Base-by-base conservation (phyloP, 2,329 filamentous ascomycete genomes). In the Colletotrichum sp. region DNA sequence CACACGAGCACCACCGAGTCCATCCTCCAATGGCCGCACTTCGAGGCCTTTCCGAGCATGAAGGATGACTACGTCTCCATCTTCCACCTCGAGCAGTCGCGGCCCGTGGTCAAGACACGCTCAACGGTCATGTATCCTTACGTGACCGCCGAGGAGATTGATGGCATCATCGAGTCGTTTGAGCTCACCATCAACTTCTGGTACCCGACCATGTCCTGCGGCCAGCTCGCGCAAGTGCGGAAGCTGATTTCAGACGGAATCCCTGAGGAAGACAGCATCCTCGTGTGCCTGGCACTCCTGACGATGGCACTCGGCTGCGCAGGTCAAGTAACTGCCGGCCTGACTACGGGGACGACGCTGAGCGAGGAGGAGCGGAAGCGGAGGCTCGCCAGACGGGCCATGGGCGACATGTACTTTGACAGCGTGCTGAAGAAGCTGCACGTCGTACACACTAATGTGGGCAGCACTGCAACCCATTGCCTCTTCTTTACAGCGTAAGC, bases 1-100 rank as follows among this genome's bases (percentile, higher is more conserved):
- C 88, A 89, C 78, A 89, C 87, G 0, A 89, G 87, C 0, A 87
- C 88, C 1, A 89, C 88, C 0, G 88, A 90, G 78, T 88, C 86
- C 0, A 84, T 90, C n/a, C 83, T 90, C 1, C 86, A 87, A 71
- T 90, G 88, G 88, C 87, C 87, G 8, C 86, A 89, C 71, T 89
- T 90, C 71, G 85, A 88, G 32, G 80, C 83, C 3, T 88, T 88
- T 59, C 84, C 86, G 3, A 83, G 83, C 13, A 82, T 90, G 28
- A 82, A 88, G 2, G 81, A 85, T 32, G 85, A 86, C 18, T 86
- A 87, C 28, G 80, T 83, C 3, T 85, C 88, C 3, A 88, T 90
- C 28, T 90, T 89, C 66, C 83, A 86, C 21, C 82, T 90, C 1
- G 89, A 90, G 76, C 87, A 87, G 65, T 83, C 83, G 1, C 84